Percentiles rank a stretch among this genome's conserved stretches.
These are phyloP conservation scores for Pyrus communis DNA, from an alignment of 306 rosid species.

Conservation along the genomic window DNA sequence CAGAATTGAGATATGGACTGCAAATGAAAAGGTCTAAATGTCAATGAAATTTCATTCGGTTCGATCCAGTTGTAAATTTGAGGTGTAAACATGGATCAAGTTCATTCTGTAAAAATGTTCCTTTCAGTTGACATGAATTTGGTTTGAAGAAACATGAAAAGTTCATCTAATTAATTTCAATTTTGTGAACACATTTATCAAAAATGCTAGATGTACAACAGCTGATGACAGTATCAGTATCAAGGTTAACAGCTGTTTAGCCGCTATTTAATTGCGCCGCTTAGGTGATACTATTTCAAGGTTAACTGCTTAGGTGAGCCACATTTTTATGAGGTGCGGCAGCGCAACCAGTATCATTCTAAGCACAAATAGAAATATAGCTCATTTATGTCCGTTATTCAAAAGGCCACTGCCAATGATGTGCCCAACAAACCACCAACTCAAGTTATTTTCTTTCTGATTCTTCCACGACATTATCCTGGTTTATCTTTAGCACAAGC, in stretches of 20 bases:
- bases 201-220: neutral
- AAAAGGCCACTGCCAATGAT: no score
- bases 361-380: no score
- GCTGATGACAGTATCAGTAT: constrained; percentile 10
- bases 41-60: neutral
- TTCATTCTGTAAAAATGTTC: neutral
- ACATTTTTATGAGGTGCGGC: no score
- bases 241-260: no score
- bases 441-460: no score
- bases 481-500: neutral
- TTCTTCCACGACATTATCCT: no score
- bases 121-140: neutral
- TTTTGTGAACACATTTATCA: neutral
- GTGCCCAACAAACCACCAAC: no score
- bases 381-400: no score
- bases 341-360: no score
- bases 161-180: neutral
- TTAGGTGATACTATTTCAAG: no score
- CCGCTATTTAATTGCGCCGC: no score
- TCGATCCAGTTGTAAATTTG: neutral
- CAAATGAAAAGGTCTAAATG: neutral
- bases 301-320: no score
- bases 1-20: neutral
- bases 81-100: neutral
- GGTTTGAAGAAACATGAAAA: neutral